A percentile compares a stretch with the other conserved stretches of the same genome.
phyloP scores from a whole-genome alignment of 1,284 basidiomycete genomes.

The Sutorius eximius region DNA sequence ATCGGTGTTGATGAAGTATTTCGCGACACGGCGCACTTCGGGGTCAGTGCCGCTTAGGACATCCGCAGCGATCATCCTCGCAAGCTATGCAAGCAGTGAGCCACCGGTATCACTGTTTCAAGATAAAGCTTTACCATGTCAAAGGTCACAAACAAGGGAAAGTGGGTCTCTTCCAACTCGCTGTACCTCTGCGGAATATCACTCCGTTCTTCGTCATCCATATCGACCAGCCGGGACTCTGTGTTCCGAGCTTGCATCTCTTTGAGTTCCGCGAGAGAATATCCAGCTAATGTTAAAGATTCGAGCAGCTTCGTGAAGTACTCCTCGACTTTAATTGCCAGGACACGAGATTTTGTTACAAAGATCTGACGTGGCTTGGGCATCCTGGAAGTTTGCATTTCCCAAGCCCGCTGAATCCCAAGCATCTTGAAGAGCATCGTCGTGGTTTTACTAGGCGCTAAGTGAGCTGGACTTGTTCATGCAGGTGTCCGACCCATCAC shows the following conservation, averaged over 20 bases:
- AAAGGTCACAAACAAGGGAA: conserved; percentile 70
- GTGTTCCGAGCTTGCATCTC: conserved; percentile 24
- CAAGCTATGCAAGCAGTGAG: conserved; percentile 11
- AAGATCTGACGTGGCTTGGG: conserved; percentile 64
- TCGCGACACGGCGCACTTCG: conserved; percentile 4
- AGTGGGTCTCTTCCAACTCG: conserved; percentile 58
- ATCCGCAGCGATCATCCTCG: conserved; percentile 24
- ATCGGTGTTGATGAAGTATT: conserved; percentile 17
- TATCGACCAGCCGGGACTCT: conserved; percentile 44
- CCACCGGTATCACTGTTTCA: background rate
- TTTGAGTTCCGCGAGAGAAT: conserved; percentile 41
- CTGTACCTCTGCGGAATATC: conserved; percentile 60
- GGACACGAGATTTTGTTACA: conserved; percentile 66
- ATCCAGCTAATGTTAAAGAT: conserved; percentile 44
- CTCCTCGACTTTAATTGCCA: conserved; percentile 65
- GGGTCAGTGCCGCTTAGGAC: conserved; percentile 14
- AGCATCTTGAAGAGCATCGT: conserved; percentile 77
- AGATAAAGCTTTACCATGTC: conserved; percentile 48
- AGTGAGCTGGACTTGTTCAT: conserved; percentile 3
- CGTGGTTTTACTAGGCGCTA: conserved; percentile 60
- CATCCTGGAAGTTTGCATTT: conserved; percentile 30
- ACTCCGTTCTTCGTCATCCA: conserved; percentile 47
- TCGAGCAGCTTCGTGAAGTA: conserved; percentile 57
- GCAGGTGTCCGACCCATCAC: conserved; percentile 7
- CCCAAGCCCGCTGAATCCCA: conserved; percentile 55